Conservation (phyloP, 768 basidiomycete genomes). For the Auriculariales sp. region DNA sequence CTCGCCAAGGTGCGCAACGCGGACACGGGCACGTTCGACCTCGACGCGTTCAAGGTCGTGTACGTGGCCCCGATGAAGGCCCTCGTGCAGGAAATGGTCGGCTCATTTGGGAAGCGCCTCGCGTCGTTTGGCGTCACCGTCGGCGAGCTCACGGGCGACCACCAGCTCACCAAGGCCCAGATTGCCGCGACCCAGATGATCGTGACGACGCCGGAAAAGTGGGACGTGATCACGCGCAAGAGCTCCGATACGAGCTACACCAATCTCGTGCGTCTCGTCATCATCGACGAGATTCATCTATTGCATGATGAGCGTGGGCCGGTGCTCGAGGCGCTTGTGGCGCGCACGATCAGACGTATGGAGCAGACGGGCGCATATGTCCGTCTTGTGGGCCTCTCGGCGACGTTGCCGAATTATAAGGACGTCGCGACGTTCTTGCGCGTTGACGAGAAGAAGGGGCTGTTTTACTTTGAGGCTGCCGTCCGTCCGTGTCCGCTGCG, state of each 20-base stretch:
- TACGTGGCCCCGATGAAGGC: slow-evolving; percentile 99
- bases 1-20: slow-evolving; percentile 79
- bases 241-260: slow-evolving; percentile 94
- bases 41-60: slow-evolving; percentile 88
- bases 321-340: slow-evolving; percentile 81
- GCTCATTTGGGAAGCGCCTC: slow-evolving; percentile 77
- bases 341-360: slow-evolving; percentile 84
- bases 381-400: slow-evolving; percentile 86
- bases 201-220: slow-evolving; percentile 97
- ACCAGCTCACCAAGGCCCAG: slow-evolving; percentile 96
- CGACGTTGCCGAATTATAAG: slow-evolving; percentile 95
- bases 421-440: slow-evolving; percentile 96
- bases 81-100: slow-evolving; percentile 96
- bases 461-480: slow-evolving; percentile 94
- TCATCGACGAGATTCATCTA: slow-evolving; percentile 96
- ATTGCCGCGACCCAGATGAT: slow-evolving; percentile 96
- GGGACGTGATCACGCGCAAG: slow-evolving; percentile 98
- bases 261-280: slow-evolving; percentile 88
- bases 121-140: slow-evolving; percentile 62
- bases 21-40: slow-evolving; percentile 62
- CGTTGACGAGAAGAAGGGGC: slow-evolving; percentile 78
- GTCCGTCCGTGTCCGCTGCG: slow-evolving; percentile 91
- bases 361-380: slow-evolving; percentile 90
- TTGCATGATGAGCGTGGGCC: slow-evolving; percentile 97
- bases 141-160: slow-evolving; percentile 91